Conservation (phyloP, 441 rosid species). For the Bruguiera hainesii region DNA sequence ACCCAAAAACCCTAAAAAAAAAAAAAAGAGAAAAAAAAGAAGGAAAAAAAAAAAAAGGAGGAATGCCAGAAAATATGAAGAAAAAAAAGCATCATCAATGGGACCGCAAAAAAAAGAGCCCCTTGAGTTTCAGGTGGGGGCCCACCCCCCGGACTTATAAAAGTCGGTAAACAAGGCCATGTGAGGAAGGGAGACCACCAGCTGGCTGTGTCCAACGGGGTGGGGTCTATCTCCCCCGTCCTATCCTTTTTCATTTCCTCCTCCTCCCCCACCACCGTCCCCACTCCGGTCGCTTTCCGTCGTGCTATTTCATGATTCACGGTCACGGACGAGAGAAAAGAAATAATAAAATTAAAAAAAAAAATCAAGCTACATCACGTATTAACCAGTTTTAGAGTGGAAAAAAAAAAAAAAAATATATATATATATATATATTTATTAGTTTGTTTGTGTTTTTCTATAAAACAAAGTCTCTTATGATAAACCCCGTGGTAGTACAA, state of each 20-base stretch:
- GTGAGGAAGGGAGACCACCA: conserved; percentile 60
- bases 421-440: no score
- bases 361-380: no score
- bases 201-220: conserved; percentile 44
- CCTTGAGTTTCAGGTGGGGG: conserved; percentile 9
- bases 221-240: conserved; percentile 27
- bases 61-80: conserved; percentile 20
- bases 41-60: no score
- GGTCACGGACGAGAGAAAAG: no score
- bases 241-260: conserved; percentile 2
- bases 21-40: no score
- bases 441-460: no score
- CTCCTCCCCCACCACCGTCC: conserved; percentile 1
- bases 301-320: background rate
- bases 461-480: no score
- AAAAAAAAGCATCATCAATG: background rate
- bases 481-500: no score
- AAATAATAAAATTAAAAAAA: no score
- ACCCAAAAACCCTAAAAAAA: accelerated
- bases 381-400: no score
- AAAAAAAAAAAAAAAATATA: no score
- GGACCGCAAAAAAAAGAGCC: conserved; percentile 6
- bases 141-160: conserved; percentile 21
- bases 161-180: conserved; percentile 28
- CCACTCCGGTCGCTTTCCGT: conserved; percentile 13